Evolutionary conservation across 257 asterid genomes (phyloP), one percentile per base, ranked within the genome.

Genomic region (Mentha longifolia): DNA sequence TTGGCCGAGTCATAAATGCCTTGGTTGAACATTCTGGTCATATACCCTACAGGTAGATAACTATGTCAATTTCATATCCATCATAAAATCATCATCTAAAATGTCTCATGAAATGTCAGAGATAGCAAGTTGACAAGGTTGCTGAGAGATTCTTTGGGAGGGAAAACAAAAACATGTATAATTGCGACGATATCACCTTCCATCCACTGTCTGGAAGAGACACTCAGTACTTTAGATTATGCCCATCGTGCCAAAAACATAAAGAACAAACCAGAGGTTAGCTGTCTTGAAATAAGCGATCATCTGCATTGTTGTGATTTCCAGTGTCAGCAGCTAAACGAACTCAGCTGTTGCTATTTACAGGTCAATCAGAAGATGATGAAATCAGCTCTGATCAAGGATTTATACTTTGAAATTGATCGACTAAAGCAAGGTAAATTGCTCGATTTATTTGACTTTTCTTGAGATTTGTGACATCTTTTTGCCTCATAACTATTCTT

Each of bases 241-340:
- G 99, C 99, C 72, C 93, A 91, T 68, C 97, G 97, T 51, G 97
- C 99, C 90, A 94, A 91, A 80, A 92, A 95, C 75, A 95, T 95
- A 86, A 95, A 91, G 89, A 95, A 95, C 84, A 95, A 88, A 78
- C 99, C 99, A 68, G 99, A 95, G 96, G 98, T 83, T 45, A 79
- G 84, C 75, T 51, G 17, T 65, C 56, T 75, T 57, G 54, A 73
- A 7, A 58, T 43, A 62, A 70, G 59, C 62, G 37, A n/a, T 13
- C 10, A 13, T 13, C 15, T 56, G 39, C 63, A 70, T 64, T 54
- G 28, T 33, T 76, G 50, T 64, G 43, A 59, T 72, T 81, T 71
- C 67, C 56, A 12, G 14, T 31, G 58, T 71, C 15, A 30, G 25
- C 60, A 59, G 2, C 54, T 47, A 14, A 63, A 45, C 16, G 4